Evolutionary conservation across 2,329 filamentous ascomycete genomes (phyloP).

Genomic region (Trichoderma sp.): DNA sequence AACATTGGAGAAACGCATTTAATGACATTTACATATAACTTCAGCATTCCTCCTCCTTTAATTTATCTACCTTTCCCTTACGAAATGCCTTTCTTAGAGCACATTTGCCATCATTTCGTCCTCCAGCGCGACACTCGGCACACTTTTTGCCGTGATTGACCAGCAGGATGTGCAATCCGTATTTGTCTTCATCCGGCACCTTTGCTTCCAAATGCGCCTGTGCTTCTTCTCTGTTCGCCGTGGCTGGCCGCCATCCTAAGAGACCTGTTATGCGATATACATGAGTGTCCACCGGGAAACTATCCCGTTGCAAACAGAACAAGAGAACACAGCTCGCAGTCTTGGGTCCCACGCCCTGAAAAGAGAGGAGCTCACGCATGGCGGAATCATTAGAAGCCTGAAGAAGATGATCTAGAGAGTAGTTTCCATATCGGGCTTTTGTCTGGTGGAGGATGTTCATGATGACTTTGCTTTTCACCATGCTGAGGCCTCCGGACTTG

Average conservation of each 20-base stretch:
- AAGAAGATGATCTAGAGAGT: conserved; percentile 54
- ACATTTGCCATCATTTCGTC: conserved; percentile 42
- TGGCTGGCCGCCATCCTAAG: conserved; percentile 50
- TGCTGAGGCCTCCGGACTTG: conserved; percentile 68
- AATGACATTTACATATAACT: neutral
- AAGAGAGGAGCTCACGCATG: conserved; percentile 52
- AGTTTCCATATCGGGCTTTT: conserved; percentile 43
- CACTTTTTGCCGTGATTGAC: conserved; percentile 51
- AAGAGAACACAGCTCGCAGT: conserved; percentile 55
- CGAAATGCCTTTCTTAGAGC: conserved; percentile 44
- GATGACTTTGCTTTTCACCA: conserved; percentile 72
- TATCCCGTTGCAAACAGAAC: conserved; percentile 50
- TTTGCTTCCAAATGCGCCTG: conserved; percentile 52
- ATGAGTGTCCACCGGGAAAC: conserved; percentile 57
- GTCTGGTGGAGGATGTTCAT: conserved; percentile 68
- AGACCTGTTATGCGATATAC: conserved; percentile 52
- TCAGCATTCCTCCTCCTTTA: neutral
- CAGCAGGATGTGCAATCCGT: conserved; percentile 51
- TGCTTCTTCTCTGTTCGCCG: conserved; percentile 46
- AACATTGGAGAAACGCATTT: too few relatives aligned
- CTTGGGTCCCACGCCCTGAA: conserved; percentile 55
- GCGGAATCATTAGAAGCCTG: conserved; percentile 45
- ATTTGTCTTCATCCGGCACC: conserved; percentile 52
- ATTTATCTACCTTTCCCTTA: conserved; percentile 26
- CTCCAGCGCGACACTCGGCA: conserved; percentile 47